Evolutionary conservation across 1,284 basidiomycete genomes (phyloP), one percentile per base, ranked within the genome.

Genomic region (Moniliophthora roreri): DNA sequence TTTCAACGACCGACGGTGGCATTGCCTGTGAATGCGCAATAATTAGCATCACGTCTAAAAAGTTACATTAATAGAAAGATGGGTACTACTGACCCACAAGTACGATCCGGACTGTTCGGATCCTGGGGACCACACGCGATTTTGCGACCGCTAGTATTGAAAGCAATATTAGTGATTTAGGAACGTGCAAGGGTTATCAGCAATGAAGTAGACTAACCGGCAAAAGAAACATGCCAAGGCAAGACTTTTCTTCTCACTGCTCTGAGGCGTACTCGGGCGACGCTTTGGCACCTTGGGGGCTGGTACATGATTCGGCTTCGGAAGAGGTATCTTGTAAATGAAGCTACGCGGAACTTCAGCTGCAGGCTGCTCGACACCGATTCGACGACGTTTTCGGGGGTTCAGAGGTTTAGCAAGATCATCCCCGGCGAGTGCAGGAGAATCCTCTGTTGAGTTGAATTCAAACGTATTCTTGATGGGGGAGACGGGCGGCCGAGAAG

Each of bases 201-300:
- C 38, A 11, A 11, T 45, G 45, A 50, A 53, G 32, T 45, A 21
- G 23, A 53, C 55, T 56, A 50, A 56, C 26, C 66, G 59, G 55
- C 66, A 68, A 51, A 68, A 68, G 58, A 55, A 66, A 50, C 66
- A 67, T 4, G 66, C 66, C 48, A 67, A 57, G 18, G 62, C 54
- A 34, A 57, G 57, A 41, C 54, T 54, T 46, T 64, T 62, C 61
- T 63, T 66, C 26, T 64, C 63, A 21, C 50, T 60, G 18, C 52
- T 51, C 47, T 55, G 56, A 21, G 57, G 50, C 23, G 58, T 41
- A 50, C 39, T 32, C 35, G 51, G 36, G 23, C 56, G 56, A 20
- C 50, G 21, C 38, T 52, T 54, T 48, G 45, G 39, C 24, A 26
- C 28, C 48, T 52, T 51, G 37, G 56, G 56, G 8, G 32, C 20